phyloP scores from a whole-genome alignment of 2,329 filamentous ascomycete species.

The Penicillium occitanis region DNA sequence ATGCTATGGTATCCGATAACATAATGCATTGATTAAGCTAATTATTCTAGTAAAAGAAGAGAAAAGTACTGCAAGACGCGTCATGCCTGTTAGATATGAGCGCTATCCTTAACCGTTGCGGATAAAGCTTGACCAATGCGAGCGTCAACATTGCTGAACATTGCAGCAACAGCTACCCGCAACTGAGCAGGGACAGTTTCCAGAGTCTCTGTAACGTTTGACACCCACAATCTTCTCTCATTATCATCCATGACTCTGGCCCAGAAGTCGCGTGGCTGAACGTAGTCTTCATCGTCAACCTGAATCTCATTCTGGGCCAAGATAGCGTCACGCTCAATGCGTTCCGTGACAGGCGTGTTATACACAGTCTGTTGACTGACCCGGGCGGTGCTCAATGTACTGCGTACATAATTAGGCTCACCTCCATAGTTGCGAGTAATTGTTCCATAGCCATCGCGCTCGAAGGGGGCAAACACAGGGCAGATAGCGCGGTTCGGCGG shows the following conservation, averaged over 20 bases:
- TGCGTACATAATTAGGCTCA: slow-evolving; percentile 19
- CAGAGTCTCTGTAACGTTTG: slow-evolving; percentile 28
- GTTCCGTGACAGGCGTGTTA: neutral
- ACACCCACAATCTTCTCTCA: slow-evolving; percentile 26
- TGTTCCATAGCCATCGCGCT: slow-evolving; percentile 13
- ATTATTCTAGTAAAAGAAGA: neutral
- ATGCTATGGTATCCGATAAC: neutral
- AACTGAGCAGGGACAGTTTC: slow-evolving; percentile 27
- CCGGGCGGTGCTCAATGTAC: neutral
- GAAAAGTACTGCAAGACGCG: neutral
- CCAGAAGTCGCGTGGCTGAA: slow-evolving; percentile 20
- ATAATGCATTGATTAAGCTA: neutral
- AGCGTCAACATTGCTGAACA: slow-evolving; percentile 28
- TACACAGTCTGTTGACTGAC: neutral
- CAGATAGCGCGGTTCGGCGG: slow-evolving; percentile 19
- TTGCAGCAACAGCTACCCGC: slow-evolving; percentile 22
- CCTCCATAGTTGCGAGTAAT: slow-evolving; percentile 14
- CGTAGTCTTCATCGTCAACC: slow-evolving; percentile 12
- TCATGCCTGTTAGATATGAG: neutral
- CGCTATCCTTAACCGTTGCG: neutral
- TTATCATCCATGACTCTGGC: slow-evolving; percentile 29
- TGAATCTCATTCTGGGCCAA: slow-evolving; percentile 10
- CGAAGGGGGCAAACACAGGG: slow-evolving; percentile 6
- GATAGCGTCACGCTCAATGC: slow-evolving; percentile 9
- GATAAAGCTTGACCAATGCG: slow-evolving; percentile 25